phyloP scores from a whole-genome alignment of 345 rosid species.

The Syzygium aqueum region DNA sequence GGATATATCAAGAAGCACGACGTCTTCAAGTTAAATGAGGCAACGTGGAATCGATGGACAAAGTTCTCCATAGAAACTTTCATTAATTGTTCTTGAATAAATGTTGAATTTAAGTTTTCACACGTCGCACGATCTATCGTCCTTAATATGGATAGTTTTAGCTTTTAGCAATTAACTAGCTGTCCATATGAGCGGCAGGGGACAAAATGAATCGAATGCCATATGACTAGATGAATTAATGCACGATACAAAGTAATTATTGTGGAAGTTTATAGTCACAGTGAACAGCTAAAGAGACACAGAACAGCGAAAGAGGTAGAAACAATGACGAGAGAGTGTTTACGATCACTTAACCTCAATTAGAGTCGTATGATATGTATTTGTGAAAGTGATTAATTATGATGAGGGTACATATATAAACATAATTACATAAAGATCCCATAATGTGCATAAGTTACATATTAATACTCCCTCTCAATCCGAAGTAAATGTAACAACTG shows the following conservation, averaged over 20 bases:
- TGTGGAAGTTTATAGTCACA: background rate
- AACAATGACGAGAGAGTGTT: background rate
- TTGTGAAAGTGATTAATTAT: background rate
- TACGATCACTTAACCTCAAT: background rate
- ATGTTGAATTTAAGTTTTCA: background rate
- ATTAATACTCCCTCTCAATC: background rate
- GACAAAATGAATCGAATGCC: background rate
- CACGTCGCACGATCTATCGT: accelerated
- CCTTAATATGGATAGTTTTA: background rate
- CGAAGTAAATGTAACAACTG: background rate
- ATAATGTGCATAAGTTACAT: background rate
- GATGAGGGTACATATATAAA: background rate
- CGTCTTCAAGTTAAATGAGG: background rate
- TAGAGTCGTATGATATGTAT: background rate
- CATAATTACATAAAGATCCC: background rate
- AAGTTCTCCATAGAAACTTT: background rate
- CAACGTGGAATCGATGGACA: background rate
- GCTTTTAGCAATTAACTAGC: background rate
- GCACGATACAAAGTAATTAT: background rate
- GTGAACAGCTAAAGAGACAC: background rate
- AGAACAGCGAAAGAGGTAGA: background rate
- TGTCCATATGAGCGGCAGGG: background rate
- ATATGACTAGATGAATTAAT: background rate
- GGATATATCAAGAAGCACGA: background rate
- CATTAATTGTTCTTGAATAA: background rate